Evolutionary conservation across 2,329 filamentous ascomycete species (phyloP).

Genomic region (Thielaviopsis punctulata): DNA sequence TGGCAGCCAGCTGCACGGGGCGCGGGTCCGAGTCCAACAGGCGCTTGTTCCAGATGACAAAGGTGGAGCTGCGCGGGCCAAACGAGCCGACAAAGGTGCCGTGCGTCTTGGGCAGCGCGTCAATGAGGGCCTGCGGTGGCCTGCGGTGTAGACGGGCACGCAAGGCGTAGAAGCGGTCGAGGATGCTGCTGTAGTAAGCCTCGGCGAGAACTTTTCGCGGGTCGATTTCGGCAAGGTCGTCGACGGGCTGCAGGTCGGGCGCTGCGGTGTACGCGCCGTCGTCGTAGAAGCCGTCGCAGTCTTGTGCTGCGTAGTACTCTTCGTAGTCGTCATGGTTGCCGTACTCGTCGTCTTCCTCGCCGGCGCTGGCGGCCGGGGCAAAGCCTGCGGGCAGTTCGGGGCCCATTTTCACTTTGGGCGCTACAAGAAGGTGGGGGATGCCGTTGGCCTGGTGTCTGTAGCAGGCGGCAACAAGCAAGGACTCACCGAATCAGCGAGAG

Average conservation of each 20-base stretch:
- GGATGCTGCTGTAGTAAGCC: constrained; percentile 51
- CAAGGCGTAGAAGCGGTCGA: constrained; percentile 46
- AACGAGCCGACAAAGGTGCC: constrained; percentile 38
- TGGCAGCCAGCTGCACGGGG: constrained; percentile 41
- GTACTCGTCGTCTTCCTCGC: constrained; percentile 6
- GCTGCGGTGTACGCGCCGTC: constrained; percentile 65
- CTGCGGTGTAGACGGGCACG: constrained; percentile 40
- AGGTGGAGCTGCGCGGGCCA: constrained; percentile 31
- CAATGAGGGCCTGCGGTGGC: constrained; percentile 35
- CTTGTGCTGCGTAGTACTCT: constrained; percentile 32
- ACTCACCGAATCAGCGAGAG: constrained; percentile 32
- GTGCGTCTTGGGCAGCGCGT: constrained; percentile 35
- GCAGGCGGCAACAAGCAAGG: constrained; percentile 10
- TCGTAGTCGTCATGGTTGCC: constrained; percentile 15
- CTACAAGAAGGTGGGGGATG: constrained; percentile 56
- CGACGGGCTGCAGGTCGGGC: constrained; percentile 22
- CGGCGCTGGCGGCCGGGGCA: not conserved
- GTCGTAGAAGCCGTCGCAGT: constrained; percentile 48
- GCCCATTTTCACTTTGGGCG: constrained; percentile 31
- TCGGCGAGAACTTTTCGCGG: constrained; percentile 34
- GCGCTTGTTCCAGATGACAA: constrained; percentile 33
- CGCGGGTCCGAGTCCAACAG: constrained; percentile 37
- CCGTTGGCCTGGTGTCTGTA: constrained; percentile 55
- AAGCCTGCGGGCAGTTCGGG: constrained; percentile 29
- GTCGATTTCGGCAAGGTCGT: constrained; percentile 18